Evolutionary conservation across 495 filamentous ascomycete genomes (phyloP).

Genomic region (Hypoxylon fragiforme): DNA sequence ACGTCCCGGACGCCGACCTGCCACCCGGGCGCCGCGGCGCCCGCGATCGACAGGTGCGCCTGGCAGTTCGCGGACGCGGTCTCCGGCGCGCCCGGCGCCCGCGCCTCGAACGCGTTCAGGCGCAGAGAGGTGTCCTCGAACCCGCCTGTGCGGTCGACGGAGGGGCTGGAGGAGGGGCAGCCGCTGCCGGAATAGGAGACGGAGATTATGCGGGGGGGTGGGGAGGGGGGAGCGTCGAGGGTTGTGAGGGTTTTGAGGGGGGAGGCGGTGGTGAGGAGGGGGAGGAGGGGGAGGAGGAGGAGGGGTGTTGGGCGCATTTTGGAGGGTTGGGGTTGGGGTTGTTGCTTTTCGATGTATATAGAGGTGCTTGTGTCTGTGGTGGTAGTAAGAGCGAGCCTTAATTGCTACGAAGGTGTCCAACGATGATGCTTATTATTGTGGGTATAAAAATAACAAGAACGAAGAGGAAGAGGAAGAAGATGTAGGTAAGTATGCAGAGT

Average conservation of each 20-base stretch:
- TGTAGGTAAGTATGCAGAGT: no score
- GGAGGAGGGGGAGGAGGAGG: constrained; percentile 31
- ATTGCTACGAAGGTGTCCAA: no score
- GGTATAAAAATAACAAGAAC: no score
- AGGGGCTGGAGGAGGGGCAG: constrained; percentile 38
- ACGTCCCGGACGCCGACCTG: constrained; percentile 45
- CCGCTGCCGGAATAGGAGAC: constrained; percentile 47
- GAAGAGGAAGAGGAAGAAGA: no score
- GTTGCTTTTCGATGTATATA: constrained; percentile 1
- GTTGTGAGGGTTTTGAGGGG: background rate
- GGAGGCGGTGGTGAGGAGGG: constrained; percentile 31
- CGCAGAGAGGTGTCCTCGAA: constrained; percentile 42
- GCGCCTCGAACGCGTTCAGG: constrained; percentile 40
- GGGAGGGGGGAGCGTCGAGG: constrained; percentile 28
- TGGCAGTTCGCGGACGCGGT: constrained; percentile 47
- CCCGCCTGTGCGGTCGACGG: constrained; percentile 37
- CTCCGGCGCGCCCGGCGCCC: constrained; percentile 25
- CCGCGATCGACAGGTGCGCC: constrained; percentile 41
- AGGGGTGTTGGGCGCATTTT: constrained; percentile 35
- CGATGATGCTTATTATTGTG: no score
- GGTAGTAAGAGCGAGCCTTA: no score
- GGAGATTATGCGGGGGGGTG: constrained; percentile 37
- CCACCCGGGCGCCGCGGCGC: constrained; percentile 45
- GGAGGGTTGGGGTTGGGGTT: background rate
- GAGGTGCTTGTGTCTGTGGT: no score